Percentiles rank a stretch among this genome's conserved stretches.
Conservation (phyloP, 73 alveolate genomes). For the Durusdinium trenchii region DNA sequence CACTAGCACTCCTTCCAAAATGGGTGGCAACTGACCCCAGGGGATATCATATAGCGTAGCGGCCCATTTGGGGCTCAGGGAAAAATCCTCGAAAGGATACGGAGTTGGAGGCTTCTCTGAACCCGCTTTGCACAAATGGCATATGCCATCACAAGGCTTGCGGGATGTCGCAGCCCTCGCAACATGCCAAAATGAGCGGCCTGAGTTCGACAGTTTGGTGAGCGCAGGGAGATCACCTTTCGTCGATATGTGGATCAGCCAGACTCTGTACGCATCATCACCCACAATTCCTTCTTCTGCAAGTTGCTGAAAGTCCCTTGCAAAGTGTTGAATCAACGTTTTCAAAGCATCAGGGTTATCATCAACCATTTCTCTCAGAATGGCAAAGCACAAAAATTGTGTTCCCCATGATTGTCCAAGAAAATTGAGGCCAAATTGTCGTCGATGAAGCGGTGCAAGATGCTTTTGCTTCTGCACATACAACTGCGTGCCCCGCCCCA, state of each 20-base stretch:
- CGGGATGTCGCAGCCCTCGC: not conserved
- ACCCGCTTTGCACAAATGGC: not conserved
- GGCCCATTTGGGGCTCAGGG: not conserved
- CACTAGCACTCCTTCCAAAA: not conserved
- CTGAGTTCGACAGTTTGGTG: not conserved
- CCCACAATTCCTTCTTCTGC: not conserved
- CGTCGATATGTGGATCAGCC: no score
- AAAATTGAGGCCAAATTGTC: not conserved
- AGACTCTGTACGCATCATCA: not conserved
- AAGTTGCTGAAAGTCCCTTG: not conserved
- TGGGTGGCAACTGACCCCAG: not conserved
- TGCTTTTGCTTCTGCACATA: not conserved
- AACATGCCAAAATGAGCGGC: not conserved
- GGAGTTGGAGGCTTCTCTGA: not conserved
- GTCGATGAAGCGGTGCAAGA: not conserved
- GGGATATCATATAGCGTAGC: not conserved
- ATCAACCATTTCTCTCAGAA: not conserved
- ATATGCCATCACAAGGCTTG: not conserved
- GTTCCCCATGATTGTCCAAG: slow-evolving; percentile 10
- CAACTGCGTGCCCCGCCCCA: slow-evolving; percentile 7
- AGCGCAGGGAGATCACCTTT: not conserved
- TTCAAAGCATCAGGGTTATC: not conserved
- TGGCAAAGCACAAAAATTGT: not conserved
- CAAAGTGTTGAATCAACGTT: not conserved
- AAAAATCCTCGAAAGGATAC: not conserved